A percentile compares a stretch with the other conserved stretches of the same genome.
Evolutionary conservation across 2,329 filamentous ascomycete genomes (phyloP).

Genomic region (Calonectria pauciramosa): DNA sequence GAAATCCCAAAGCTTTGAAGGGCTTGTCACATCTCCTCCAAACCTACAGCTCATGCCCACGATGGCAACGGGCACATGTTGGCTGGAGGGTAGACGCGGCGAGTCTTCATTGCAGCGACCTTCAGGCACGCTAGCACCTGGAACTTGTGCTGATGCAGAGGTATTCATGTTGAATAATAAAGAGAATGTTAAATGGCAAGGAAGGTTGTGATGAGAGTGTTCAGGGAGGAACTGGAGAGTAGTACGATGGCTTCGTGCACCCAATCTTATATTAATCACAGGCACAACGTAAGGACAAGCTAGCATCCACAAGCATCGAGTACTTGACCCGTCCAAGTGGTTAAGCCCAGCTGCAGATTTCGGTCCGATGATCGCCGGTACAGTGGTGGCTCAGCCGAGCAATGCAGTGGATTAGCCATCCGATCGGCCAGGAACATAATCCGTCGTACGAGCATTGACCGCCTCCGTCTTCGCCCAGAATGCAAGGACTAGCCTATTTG

Average conservation of each 20-base stretch:
- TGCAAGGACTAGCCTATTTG: not conserved
- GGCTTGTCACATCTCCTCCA: conserved; percentile 16
- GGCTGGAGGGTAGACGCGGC: not conserved
- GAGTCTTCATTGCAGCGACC: not conserved
- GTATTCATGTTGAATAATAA: not conserved
- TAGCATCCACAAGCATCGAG: not conserved
- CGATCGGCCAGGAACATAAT: not conserved
- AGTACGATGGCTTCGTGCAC: not conserved
- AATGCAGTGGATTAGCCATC: not conserved
- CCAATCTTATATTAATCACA: not conserved
- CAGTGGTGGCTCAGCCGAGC: not conserved
- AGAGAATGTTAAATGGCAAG: not conserved
- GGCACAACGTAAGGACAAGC: not conserved
- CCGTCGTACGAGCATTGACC: not conserved
- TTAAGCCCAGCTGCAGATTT: not conserved
- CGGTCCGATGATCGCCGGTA: not conserved
- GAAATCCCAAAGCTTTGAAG: conserved; percentile 28
- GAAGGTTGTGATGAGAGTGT: not conserved
- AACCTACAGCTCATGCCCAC: conserved; percentile 26
- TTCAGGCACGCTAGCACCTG: not conserved
- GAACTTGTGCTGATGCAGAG: not conserved
- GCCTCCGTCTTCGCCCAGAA: not conserved
- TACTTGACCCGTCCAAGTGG: not conserved
- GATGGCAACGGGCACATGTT: conserved; percentile 23
- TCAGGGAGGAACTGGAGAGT: not conserved